Conservation (phyloP, 805 yeast species). For the Cyberlindnera euphorbiiphila region DNA sequence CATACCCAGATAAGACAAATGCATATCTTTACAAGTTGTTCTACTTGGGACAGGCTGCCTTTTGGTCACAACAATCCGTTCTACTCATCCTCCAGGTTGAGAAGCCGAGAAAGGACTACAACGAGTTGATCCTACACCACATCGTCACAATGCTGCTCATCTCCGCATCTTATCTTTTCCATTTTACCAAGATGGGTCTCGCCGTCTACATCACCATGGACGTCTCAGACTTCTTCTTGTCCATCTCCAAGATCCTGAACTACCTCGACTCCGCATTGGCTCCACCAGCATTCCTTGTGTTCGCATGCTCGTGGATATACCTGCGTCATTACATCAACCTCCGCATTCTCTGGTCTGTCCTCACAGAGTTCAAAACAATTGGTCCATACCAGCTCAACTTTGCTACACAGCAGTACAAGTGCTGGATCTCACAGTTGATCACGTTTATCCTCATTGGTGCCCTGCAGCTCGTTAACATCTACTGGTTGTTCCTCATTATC, state of each 20-base stretch:
- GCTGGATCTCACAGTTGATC: slow-evolving; percentile 92
- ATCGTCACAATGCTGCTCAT: slow-evolving; percentile 85
- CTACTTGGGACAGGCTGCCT: slow-evolving; percentile 90
- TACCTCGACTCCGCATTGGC: slow-evolving; percentile 68
- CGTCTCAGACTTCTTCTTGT: slow-evolving; percentile 83
- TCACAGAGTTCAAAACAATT: slow-evolving; percentile 81
- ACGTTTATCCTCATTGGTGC: slow-evolving; percentile 75
- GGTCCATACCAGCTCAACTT: slow-evolving; percentile 81
- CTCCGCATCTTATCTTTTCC: slow-evolving; percentile 85
- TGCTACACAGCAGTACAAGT: slow-evolving; percentile 90
- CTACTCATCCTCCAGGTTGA: slow-evolving; percentile 81
- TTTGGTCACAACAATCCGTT: slow-evolving; percentile 95
- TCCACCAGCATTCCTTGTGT: slow-evolving; percentile 63
- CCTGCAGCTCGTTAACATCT: slow-evolving; percentile 78
- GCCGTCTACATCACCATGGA: slow-evolving; percentile 95
- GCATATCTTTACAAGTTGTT: slow-evolving; percentile 69
- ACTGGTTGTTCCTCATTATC: slow-evolving; percentile 82
- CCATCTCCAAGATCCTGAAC: slow-evolving; percentile 80
- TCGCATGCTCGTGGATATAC: slow-evolving; percentile 77
- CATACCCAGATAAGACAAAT: slow-evolving; percentile 80
- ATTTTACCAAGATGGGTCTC: slow-evolving; percentile 94
- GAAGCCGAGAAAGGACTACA: slow-evolving; percentile 91
- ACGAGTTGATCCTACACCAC: slow-evolving; percentile 90
- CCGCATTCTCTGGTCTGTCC: slow-evolving; percentile 74
- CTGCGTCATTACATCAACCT: slow-evolving; percentile 84